phyloP scores from a whole-genome alignment of 2,329 filamentous ascomycete genomes.

The Xylariaceae sp. region DNA sequence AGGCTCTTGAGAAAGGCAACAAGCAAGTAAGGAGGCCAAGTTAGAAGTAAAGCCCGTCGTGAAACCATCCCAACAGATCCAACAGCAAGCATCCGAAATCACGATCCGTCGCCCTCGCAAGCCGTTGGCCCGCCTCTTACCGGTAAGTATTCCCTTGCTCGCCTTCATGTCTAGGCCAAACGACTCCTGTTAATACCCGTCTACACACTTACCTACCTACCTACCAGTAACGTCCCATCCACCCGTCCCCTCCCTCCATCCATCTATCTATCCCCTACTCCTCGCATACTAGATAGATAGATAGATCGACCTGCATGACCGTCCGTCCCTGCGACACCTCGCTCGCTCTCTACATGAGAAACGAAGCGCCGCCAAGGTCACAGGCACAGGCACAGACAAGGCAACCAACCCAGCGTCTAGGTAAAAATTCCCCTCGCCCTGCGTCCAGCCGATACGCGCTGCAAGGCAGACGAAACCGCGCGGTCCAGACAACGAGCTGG shows the following conservation, averaged over 20 bases:
- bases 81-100: slow-evolving; percentile 16
- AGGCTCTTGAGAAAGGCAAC: not conserved
- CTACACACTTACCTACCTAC: not conserved
- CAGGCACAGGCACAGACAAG: too few relatives aligned
- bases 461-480: too few relatives aligned
- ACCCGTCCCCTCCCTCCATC: not conserved
- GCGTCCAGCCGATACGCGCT: too few relatives aligned
- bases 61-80: not conserved
- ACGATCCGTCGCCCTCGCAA: slow-evolving; percentile 10
- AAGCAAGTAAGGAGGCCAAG: not conserved
- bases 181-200: slow-evolving; percentile 3
- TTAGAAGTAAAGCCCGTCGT: not conserved
- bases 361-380: too few relatives aligned
- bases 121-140: not conserved
- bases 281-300: too few relatives aligned
- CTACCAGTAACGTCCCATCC: not conserved
- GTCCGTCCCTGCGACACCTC: too few relatives aligned
- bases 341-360: too few relatives aligned
- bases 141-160: not conserved
- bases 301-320: too few relatives aligned
- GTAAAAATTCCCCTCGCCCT: too few relatives aligned
- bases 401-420: too few relatives aligned
- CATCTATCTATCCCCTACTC: not conserved
- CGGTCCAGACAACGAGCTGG: too few relatives aligned
- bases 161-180: not conserved